phyloP scores from a whole-genome alignment of 768 basidiomycete species.

The Botryobasidium botryosum region DNA sequence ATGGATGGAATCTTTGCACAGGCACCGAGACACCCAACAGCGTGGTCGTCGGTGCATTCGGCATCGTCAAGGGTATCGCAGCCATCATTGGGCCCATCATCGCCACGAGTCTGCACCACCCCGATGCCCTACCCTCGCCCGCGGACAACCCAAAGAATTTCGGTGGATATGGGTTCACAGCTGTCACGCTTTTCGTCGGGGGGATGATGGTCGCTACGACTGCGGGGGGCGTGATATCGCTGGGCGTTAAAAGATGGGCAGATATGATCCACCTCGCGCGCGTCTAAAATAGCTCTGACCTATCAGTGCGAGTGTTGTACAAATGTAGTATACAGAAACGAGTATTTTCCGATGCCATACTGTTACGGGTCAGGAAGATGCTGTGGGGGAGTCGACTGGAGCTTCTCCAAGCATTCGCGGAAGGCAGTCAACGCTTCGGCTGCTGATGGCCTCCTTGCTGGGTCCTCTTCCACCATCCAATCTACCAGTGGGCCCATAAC shows the following conservation, averaged over 20 bases:
- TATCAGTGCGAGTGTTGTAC: too few relatives aligned
- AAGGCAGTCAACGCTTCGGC: slow-evolving; percentile 1
- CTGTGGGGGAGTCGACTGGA: too few relatives aligned
- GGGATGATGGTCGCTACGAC: neutral
- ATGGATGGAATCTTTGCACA: neutral
- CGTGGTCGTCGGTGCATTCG: neutral
- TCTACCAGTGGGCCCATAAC: slow-evolving; percentile 3
- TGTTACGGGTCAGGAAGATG: too few relatives aligned
- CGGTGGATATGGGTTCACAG: neutral
- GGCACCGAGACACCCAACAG: neutral
- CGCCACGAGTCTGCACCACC: neutral
- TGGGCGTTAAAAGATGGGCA: too few relatives aligned
- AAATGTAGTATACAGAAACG: too few relatives aligned
- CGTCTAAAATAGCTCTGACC: too few relatives aligned
- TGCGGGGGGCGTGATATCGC: neutral
- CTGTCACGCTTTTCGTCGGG: slow-evolving; percentile 1
- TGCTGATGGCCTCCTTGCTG: slow-evolving; percentile 1
- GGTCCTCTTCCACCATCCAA: slow-evolving; percentile 1
- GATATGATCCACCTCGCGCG: too few relatives aligned
- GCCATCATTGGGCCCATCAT: slow-evolving; percentile 3
- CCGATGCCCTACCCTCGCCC: neutral
- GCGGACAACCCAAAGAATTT: too few relatives aligned
- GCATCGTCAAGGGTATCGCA: neutral
- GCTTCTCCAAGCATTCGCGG: too few relatives aligned
- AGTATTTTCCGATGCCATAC: too few relatives aligned